Evolutionary conservation across 306 rosid genomes (phyloP), one percentile per base, ranked within the genome.

Genomic region (Malus asiatica): DNA sequence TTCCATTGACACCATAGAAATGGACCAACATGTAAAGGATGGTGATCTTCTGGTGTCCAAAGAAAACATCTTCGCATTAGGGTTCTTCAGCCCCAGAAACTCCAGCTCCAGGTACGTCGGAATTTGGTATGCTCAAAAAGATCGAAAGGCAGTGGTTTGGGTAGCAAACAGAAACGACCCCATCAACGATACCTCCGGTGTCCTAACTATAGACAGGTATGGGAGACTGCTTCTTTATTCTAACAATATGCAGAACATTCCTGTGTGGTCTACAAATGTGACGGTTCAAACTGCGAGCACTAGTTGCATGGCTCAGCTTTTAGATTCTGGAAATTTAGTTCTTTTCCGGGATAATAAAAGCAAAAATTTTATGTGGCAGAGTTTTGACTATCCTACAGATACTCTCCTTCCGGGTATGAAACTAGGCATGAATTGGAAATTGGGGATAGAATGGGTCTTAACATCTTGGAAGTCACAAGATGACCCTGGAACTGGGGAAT

Each of bases 81-180:
- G 38, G 38, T 33, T 33, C 38, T 33, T 33, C 38, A 33, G 38
- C 38, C 38, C 38, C 38, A 2, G 38, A 33, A 33, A 33, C 38
- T 33, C 38, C 3, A 82, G 23, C 76, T 38, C 16, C 35, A n/a
- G 76, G 1, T 72, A 72, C 15, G 55, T 59, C 15, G 95, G 90
- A 14, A 84, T 90, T 62, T 83, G 90, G 92, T 86, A 77, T 23
- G 45, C 40, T 4, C 32, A 25, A n/a, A 63, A 57, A 32, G 38
- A 33, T 33, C 38, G 5, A 1, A 20, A 64, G 58, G 79, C 79
- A 35, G 76, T 84, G 6, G 95, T 90, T 19, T 90, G 95, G 95
- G 87, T 89, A 59, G 91, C 91, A n/a, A 89, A 87, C 75, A 86
- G 87, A 64, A 75, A 86, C 69, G 38, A 1, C 45, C 85, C 87